Evolutionary conservation across 495 filamentous ascomycete genomes (phyloP), one percentile per base, ranked within the genome.

Genomic region (Podospora anserina): DNA sequence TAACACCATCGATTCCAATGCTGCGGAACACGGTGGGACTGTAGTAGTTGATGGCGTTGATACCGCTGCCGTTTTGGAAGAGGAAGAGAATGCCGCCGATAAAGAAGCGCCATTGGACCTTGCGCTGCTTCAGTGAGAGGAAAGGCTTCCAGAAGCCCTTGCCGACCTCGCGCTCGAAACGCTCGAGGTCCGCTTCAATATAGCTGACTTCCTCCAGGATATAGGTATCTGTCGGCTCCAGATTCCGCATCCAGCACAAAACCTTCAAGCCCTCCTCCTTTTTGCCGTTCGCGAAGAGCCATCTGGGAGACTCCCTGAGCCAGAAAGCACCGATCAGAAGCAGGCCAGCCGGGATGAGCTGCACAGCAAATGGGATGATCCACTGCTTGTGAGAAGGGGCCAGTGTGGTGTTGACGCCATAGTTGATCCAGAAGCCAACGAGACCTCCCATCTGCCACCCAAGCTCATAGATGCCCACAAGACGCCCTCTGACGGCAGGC

Each of bases 341-440:
- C 6, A 87, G 68, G 5, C 83, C 84, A 11, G 79, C 83, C 2
- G 86, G 85, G 66, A 87, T 83, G 15, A 88, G 78, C 68, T 88
- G 86, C 39, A 88, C 76, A 11, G 82, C 85, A 61, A 88, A 87
- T 4, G 86, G 78, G 67, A 88, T 82, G 55, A 85, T 69, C 85
- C 86, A 87, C 73, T 87, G 85, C 5, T 75, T 78, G 61, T 78
- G 78, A 30, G 72, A 80, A 7, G 81, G 75, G 2, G 78, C 74
- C 66, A 85, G 76, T 0, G 81, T 84, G 59, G 78, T 75, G 53
- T 74, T 78, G 61, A 87, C 77, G 54, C 84, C 85, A 68, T 85
- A 85, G 71, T 89, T 90, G 72, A 90, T 89, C 87, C 87, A 90
- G 71, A 91, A 92, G 3, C 89, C 89, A n/a, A 90, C 84, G 27